Conservation (phyloP, 345 rosid genomes). For the Erodium maritimum region DNA sequence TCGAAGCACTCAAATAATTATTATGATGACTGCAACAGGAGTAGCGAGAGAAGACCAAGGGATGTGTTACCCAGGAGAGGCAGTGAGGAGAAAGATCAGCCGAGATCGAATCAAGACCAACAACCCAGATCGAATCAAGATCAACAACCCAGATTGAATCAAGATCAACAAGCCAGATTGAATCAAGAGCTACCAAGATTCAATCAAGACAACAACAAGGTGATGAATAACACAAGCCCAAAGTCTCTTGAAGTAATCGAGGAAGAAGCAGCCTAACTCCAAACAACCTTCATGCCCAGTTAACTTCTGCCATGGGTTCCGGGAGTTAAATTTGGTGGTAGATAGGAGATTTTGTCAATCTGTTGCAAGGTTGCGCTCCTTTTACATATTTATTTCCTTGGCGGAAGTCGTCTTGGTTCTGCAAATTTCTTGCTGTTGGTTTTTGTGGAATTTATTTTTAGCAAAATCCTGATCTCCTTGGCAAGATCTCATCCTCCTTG, state of each 20-base stretch:
- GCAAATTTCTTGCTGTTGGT: background rate
- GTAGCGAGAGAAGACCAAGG: slow-evolving; percentile 6
- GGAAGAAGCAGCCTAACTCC: background rate
- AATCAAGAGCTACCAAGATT: background rate
- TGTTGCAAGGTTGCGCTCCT: background rate
- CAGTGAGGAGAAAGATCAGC: background rate
- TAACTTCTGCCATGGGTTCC: background rate
- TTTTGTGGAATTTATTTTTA: background rate
- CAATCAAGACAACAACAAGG: background rate
- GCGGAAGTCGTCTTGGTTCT: background rate
- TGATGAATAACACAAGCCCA: background rate
- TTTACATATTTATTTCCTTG: background rate
- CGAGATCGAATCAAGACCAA: background rate
- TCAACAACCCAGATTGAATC: background rate
- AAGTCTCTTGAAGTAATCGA: background rate
- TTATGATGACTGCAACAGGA: slow-evolving; percentile 1
- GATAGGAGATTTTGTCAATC: background rate
- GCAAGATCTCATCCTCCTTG: background rate
- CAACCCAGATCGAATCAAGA: background rate
- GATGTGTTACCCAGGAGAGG: background rate
- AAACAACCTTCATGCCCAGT: too few relatives aligned
- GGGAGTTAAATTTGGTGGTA: background rate
- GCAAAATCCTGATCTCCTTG: background rate
- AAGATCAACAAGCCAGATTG: background rate
- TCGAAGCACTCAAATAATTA: slow-evolving; percentile 8